Evolutionary conservation across 139 green algal genomes (phyloP).

Genomic region (Eudorina sp.): DNA sequence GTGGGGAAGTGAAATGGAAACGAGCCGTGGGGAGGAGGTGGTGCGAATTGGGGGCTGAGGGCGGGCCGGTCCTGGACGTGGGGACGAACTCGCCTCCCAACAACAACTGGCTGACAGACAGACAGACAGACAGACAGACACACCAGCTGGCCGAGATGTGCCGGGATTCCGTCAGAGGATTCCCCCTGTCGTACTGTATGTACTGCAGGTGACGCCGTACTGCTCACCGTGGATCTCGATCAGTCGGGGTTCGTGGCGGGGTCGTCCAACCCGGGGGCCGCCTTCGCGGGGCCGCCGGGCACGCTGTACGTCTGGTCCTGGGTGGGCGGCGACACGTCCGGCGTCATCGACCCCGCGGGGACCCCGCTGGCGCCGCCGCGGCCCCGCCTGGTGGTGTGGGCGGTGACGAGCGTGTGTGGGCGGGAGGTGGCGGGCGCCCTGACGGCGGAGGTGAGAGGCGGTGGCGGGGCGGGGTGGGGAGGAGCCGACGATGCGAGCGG

Average conservation of each 20-base stretch:
- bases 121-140: too few species aligned
- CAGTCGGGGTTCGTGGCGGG: background rate
- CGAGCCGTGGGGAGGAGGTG: too few species aligned
- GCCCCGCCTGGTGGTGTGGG: background rate
- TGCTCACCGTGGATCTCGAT: background rate
- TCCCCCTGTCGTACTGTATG: too few species aligned
- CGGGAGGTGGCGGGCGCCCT: background rate
- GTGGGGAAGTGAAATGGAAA: too few species aligned
- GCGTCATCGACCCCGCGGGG: background rate
- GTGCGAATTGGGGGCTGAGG: too few species aligned
- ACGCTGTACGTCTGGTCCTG: background rate
- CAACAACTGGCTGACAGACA: too few species aligned
- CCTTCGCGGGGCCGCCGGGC: background rate
- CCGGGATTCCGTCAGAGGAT: too few species aligned
- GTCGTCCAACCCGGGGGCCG: background rate
- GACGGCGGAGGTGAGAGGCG: background rate
- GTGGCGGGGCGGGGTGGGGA: background rate
- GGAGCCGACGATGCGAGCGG: background rate
- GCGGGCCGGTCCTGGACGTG: too few species aligned
- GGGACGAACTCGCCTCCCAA: too few species aligned
- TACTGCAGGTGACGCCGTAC: background rate
- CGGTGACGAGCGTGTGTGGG: slow-evolving; percentile 1
- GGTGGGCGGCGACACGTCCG: background rate
- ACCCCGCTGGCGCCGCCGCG: background rate
- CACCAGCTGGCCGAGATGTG: too few species aligned